Evolutionary conservation across 1,284 basidiomycete genomes (phyloP), one percentile per base, ranked within the genome.

Genomic region (Schizophyllum commune): DNA sequence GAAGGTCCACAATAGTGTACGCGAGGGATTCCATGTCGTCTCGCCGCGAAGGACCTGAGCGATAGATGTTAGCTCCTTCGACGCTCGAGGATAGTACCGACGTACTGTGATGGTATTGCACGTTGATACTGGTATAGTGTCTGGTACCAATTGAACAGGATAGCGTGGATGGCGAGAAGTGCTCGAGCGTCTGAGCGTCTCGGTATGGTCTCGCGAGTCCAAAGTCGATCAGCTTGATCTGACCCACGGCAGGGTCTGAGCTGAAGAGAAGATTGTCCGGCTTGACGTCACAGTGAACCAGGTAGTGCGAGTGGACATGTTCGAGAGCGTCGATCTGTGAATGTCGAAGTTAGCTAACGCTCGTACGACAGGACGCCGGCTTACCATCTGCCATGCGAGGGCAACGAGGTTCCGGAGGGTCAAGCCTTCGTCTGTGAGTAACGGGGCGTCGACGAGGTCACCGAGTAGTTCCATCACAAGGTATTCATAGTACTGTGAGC

Each of bases 1-100:
- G 22, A 7, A 19, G 15, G 27, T 56, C 22, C 7, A 7, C 15
- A 32, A 56, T 27, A 11, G 55, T 56, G 55, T 56, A 56, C 15
- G 55, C 55, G 55, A 56, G 55, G 15, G 55, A 56, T 56, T 56
- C 55, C 55, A 56, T 56, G 55, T 56, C 55, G 55, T 56, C 55
- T 56, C 55, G 21, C 9, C 55, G 55, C 15, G 55, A 56, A 32
- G 55, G 22, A 17, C 21, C 55, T 56, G 34, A 39, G 34, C 34
- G 7, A 39, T 13, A 39, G n/a, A n/a, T n/a, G 34, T 39, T 39
- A 6, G 13, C 7, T 39, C 7, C 6, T 39, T 6, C 34, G 6
- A 39, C 34, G 7, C 6, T 39, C 34, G 34, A 39, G 13, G 7
- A 13, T 39, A 13, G 13, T 13, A 13, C 13, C 7, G 7, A 39